Evolutionary conservation across 768 basidiomycete genomes (phyloP), one percentile per base, ranked within the genome.

Genomic region (Mycena epipterygia): DNA sequence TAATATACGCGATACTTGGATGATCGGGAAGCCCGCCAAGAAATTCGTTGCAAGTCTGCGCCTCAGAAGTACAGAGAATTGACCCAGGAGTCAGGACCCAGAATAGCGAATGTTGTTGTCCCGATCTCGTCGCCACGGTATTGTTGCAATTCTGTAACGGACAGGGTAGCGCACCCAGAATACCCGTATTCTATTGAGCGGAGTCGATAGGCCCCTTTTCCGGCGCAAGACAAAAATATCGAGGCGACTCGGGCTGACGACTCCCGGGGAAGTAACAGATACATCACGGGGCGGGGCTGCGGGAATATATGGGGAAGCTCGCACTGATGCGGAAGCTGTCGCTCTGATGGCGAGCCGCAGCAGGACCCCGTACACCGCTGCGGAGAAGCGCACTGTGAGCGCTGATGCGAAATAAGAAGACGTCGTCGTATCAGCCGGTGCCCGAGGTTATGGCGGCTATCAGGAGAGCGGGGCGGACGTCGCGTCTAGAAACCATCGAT

Each of bases 381-480:
- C 55, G 55, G 61, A 56, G 68, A 69, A 69, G 61, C 48, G 68
- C 60, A 57, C 64, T 19, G 33, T 56, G 58, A 55, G 53, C 67
- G 67, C 60, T 68, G 67, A 68, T 68, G 67, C 67, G 67, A 68
- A 68, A 68, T 62, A 56, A 63, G 67, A 68, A 68, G 53, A 9
- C 57, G 57, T n/a, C 66, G 58, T 53, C 39, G 49, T 41, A 68
- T 68, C 59, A 35, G 41, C 52, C 66, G 67, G 25, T 56, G 67
- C 51, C 35, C 65, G 49, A 59, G 56, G 56, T 27, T 67, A 59
- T 59, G 65, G 60, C 61, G 68, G 68, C 68, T 57, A 69, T 69
- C 68, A 69, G 5, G 37, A 55, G 61, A n/a, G 48, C 44, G 67
- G n/a, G 67, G 58, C 39, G 66, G 57, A 37, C 61, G 39, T 29